Conservation (phyloP, 2,329 filamentous ascomycete species). For the Fusarium sp. region DNA sequence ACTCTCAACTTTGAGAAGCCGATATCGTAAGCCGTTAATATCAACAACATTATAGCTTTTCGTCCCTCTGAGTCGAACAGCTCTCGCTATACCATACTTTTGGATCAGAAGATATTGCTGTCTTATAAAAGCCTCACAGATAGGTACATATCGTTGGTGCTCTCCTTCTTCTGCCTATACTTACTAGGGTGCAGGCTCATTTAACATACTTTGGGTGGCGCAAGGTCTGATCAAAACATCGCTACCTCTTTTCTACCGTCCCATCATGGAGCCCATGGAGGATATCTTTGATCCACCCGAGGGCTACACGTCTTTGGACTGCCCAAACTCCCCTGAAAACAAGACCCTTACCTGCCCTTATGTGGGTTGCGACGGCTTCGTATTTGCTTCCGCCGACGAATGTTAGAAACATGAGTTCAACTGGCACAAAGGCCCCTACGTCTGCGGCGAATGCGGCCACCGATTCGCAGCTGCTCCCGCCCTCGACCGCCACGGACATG, state of each 20-base stretch:
- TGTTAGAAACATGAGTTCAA: constrained; percentile 44
- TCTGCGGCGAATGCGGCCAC: constrained; percentile 37
- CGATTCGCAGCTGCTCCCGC: constrained; percentile 43
- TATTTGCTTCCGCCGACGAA: constrained; percentile 33
- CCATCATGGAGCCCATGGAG: background rate
- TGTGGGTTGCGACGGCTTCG: constrained; percentile 44
- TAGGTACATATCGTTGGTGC: background rate
- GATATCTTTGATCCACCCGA: constrained; percentile 1
- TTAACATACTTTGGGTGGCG: background rate
- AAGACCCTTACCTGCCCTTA: constrained; percentile 43
- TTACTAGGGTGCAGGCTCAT: background rate
- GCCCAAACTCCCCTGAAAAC: constrained; percentile 28
- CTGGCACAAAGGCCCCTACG: constrained; percentile 44
- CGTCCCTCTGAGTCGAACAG: background rate
- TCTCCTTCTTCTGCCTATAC: background rate
- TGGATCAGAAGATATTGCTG: too few relatives aligned
- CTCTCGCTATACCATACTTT: background rate
- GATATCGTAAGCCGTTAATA: background rate
- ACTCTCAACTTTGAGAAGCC: background rate
- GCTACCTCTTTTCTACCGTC: background rate
- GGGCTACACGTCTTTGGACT: constrained; percentile 25
- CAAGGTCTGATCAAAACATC: background rate
- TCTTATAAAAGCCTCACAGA: background rate
- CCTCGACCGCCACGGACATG: constrained; percentile 30
- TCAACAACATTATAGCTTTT: background rate